Base-by-base conservation (phyloP, 495 filamentous ascomycete genomes). In the Tuber indicum region DNA sequence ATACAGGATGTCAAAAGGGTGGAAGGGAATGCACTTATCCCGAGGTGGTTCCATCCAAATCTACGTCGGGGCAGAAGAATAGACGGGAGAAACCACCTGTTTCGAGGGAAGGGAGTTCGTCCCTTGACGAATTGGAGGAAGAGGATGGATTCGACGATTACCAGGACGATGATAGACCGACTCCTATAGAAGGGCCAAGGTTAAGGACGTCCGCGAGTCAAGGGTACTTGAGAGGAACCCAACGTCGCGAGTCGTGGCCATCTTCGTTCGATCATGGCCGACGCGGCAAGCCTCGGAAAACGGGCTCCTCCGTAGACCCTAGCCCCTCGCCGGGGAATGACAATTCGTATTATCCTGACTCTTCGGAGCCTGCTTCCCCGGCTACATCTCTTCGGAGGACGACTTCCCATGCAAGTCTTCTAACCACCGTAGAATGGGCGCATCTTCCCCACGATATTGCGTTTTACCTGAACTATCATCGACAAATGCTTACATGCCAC, bases 391-490 rank as follows among this genome's bases (percentile, higher is more conserved):
- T 79, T 66, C 71, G 78, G n/a, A 75, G 66, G 41, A 73, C 74
- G 70, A 66, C 71, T 49, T 78, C 75, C 32, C 83, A 84, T 49
- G 82, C 79, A 70, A 77, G 77, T 36, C 75, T 78, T 49, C 36
- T 78, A 4, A 82, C 76, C 75, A 76, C 76, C 7, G 45, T 72
- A 5, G 75, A 77, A 58, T 84, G 85, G 84, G 79, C 85, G 42
- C 85, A 85, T 77, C 79, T 87, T 39, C 79, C 82, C 14, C 78
- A 88, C 52, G 93, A 96, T 82, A 77, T 96, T 52, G 89, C 91
- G 52, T 93, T 91, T 78, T 95, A 94, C 83, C 85, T 98, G 62
- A 87, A 89, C 72, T 98, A 93, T 84, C 91, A 92, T 82, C 88
- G 87, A 74, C 89, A 92, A 49, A 89, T 91, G 77, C 86, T 99